Evolutionary conservation across 495 filamentous ascomycete genomes (phyloP).

Genomic region (Hypoxylon perforatum): DNA sequence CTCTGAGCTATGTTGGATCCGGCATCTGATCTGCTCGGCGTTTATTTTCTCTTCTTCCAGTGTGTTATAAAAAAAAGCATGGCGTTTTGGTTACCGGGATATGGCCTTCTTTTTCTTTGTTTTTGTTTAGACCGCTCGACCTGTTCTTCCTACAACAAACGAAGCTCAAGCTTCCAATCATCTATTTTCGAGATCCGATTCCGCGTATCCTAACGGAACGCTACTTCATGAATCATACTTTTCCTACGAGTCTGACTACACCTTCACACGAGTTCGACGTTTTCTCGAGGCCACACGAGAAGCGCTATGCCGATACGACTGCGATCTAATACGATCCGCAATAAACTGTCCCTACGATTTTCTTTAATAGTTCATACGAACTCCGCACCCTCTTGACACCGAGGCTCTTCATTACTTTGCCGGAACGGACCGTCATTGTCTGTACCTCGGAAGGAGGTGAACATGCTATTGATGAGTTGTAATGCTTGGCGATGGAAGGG

Average conservation of each 20-base stretch:
- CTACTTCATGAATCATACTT: conserved; percentile 31
- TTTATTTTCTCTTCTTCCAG: conserved; percentile 21
- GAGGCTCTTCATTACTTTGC: neutral
- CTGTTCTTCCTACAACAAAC: conserved; percentile 5
- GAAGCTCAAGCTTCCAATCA: conserved; percentile 22
- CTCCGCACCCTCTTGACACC: conserved; percentile 8
- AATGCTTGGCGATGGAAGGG: conserved; percentile 10
- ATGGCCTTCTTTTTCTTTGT: conserved; percentile 13
- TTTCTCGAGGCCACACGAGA: conserved; percentile 30
- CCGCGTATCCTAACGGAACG: conserved; percentile 5
- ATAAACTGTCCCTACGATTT: conserved; percentile 23
- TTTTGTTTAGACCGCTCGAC: conserved; percentile 14
- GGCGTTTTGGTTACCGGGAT: conserved; percentile 36
- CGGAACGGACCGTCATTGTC: neutral
- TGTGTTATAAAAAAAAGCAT: conserved; percentile 40
- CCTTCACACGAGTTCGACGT: conserved; percentile 33
- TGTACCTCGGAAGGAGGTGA: neutral
- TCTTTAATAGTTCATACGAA: conserved; percentile 23
- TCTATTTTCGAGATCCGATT: conserved; percentile 6
- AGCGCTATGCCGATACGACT: conserved; percentile 34
- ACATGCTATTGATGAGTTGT: conserved; percentile 19
- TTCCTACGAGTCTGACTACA: conserved; percentile 25
- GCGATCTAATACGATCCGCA: conserved; percentile 33
- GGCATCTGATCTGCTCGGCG: conserved; percentile 40
- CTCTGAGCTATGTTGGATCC: conserved; percentile 43